Evolutionary conservation across 257 asterid genomes (phyloP), one percentile per base, ranked within the genome.

Genomic region (Jasminum sambac): DNA sequence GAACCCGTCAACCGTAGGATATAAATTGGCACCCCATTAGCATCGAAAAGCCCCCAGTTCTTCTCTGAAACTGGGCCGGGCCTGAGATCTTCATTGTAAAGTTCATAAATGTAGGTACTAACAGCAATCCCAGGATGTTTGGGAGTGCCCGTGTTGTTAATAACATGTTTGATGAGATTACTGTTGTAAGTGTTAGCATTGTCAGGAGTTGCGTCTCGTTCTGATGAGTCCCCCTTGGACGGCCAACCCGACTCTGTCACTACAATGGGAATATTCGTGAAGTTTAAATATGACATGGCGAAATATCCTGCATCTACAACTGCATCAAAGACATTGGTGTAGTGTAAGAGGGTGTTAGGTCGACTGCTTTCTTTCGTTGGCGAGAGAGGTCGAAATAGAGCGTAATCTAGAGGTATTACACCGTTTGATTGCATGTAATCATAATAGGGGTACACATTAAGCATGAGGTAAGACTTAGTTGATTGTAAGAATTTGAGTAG

Each of bases 191-290:
- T 90, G 79, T 90, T 87, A 6, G 95, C 97, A 36, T 90, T 92
- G 55, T 89, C 96, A 5, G 79, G 74, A 52, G 90, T 85, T 17
- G 99, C 96, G 12, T 88, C 96, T 0, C 85, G 86, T 82, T 95
- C 98, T 0, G 79, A 34, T 4, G 89, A 74, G 74, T 84, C 92
- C 0, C 98, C 99, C 82, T 85, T 88, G 11, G 98, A 91, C 23
- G 99, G 99, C 99, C 99, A 95, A 10, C 99, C 99, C 0, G 99
- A 84, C 66, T 95, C 99, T 0, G 94, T 89, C 68, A 95, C 89
- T 11, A 74, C 11, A 9, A 95, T 63, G 0, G 96, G 98, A 17
- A 95, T 77, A 50, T 88, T 89, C 0, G 96, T 91, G 74, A 91
- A 81, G 82, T 95, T 95, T 42, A 89, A 81, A 72, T 86, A 81